These are phyloP conservation scores for Ascochyta clinopodiicola DNA, from an alignment of 2,329 filamentous ascomycete genomes.

Conservation along the genomic window DNA sequence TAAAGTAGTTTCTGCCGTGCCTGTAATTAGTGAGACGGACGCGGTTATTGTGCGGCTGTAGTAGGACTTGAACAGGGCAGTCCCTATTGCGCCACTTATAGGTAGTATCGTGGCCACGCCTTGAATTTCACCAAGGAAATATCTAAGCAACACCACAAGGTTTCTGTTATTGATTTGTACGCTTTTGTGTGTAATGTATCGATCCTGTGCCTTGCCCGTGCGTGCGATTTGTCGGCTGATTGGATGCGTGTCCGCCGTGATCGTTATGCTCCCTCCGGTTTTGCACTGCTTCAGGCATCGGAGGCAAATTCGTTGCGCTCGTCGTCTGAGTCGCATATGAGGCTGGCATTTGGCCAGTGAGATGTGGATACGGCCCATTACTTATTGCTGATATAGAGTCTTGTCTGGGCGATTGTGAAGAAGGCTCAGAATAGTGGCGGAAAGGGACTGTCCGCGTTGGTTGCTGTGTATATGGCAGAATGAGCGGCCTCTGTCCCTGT, in stretches of 20 bases:
- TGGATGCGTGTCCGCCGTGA: background rate
- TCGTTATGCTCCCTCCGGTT: background rate
- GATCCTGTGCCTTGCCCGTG: background rate
- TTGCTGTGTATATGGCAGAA: constrained; percentile 7
- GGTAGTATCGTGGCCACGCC: background rate
- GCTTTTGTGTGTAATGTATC: background rate
- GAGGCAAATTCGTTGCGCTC: constrained; percentile 6
- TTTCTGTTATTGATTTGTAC: background rate
- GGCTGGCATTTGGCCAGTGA: constrained; percentile 2
- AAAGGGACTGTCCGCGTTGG: constrained; percentile 8
- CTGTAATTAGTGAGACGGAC: background rate
- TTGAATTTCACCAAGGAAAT: too few species aligned
- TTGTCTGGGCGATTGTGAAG: background rate
- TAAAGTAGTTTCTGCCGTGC: background rate
- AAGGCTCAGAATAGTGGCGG: constrained; percentile 1
- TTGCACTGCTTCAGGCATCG: constrained; percentile 2
- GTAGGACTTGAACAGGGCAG: background rate
- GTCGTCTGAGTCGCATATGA: constrained; percentile 4
- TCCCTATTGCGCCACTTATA: background rate
- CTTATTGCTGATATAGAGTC: background rate
- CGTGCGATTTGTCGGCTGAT: background rate
- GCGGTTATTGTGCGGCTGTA: background rate
- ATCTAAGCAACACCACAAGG: background rate
- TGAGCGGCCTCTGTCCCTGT: background rate
- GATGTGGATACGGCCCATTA: background rate